phyloP scores from a whole-genome alignment of 2,329 filamentous ascomycete species.

The Fusarium sp. region DNA sequence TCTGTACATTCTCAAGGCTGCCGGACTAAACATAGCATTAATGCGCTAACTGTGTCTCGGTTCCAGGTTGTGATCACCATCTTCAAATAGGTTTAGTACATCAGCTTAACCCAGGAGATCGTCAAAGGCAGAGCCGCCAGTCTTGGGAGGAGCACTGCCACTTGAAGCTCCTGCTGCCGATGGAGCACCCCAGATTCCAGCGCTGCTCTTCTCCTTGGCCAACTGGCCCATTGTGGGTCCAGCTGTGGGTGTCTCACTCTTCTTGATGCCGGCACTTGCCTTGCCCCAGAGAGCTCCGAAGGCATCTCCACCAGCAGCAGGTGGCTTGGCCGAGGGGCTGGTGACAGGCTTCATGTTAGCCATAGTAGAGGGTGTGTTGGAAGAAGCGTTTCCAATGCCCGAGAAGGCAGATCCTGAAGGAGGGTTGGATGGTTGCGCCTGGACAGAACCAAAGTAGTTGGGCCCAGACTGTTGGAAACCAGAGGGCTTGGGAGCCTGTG shows the following conservation, averaged over 20 bases:
- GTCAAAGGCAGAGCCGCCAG: slow-evolving; percentile 60
- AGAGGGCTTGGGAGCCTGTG: slow-evolving; percentile 68
- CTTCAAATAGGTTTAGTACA: slow-evolving; percentile 10
- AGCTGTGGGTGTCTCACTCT: slow-evolving; percentile 71
- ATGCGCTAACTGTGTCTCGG: slow-evolving; percentile 26
- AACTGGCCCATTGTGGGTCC: slow-evolving; percentile 91
- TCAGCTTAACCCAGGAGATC: slow-evolving; percentile 63
- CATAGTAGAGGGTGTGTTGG: slow-evolving; percentile 57
- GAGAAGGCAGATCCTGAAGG: slow-evolving; percentile 52
- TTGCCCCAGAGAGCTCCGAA: slow-evolving; percentile 91
- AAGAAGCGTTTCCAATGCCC: slow-evolving; percentile 50
- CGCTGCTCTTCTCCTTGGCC: slow-evolving; percentile 97
- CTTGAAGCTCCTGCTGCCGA: slow-evolving; percentile 58
- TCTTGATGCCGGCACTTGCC: slow-evolving; percentile 82
- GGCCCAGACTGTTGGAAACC: slow-evolving; percentile 82
- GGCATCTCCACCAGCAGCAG: slow-evolving; percentile 79
- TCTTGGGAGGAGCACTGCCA: slow-evolving; percentile 49
- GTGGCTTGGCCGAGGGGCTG: slow-evolving; percentile 66
- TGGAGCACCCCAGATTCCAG: slow-evolving; percentile 91
- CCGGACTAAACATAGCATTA: slow-evolving; percentile 17
- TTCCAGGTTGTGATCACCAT: slow-evolving; percentile 36
- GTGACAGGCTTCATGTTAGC: slow-evolving; percentile 65
- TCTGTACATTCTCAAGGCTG: slow-evolving; percentile 41
- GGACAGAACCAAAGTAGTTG: slow-evolving; percentile 95
- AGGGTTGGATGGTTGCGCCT: slow-evolving; percentile 55